Evolutionary conservation across 352 stramenopile genomes (phyloP).

Genomic region (Globisporangium spiculum): DNA sequence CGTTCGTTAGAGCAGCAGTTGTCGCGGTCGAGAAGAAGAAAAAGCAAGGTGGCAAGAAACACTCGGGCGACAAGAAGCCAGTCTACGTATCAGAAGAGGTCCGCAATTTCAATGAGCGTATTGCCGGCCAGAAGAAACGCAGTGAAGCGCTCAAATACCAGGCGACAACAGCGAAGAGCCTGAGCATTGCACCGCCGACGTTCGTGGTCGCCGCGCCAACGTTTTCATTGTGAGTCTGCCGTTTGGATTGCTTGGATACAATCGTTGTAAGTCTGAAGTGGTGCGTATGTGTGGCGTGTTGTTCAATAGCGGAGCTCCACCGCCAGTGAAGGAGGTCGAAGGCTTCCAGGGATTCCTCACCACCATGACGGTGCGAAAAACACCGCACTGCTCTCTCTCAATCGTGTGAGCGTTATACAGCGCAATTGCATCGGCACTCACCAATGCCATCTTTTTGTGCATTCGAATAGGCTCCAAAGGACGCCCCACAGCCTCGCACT

Average conservation of each 20-base stretch:
- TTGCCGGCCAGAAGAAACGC: conserved; percentile 40
- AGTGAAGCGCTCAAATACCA: conserved; percentile 23
- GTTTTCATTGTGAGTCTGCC: conserved; percentile 62
- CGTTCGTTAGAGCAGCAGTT: conserved; percentile 27
- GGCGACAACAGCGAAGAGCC: conserved; percentile 19
- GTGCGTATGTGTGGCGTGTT: not conserved
- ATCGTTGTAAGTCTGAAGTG: not conserved
- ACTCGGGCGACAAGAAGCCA: conserved; percentile 26
- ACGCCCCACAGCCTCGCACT: conserved; percentile 21
- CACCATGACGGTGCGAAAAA: conserved; percentile 37
- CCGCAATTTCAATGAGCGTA: conserved; percentile 78
- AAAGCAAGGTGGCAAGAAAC: conserved; percentile 22
- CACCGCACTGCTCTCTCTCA: not conserved
- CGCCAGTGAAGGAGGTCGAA: conserved; percentile 44
- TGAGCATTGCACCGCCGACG: conserved; percentile 42
- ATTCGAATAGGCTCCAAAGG: conserved; percentile 32
- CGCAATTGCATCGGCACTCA: not conserved
- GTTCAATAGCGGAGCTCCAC: conserved; percentile 13
- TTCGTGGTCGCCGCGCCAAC: conserved; percentile 64
- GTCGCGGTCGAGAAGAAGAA: conserved; percentile 39
- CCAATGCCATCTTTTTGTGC: not conserved
- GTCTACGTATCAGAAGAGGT: conserved; percentile 50
- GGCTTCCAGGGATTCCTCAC: conserved; percentile 72
- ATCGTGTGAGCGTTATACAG: not conserved
- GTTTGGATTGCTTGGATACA: not conserved